Evolutionary conservation across 1,139 yeast genomes (phyloP), one percentile per base, ranked within the genome.

Genomic region (Hansenula lynferdii): DNA sequence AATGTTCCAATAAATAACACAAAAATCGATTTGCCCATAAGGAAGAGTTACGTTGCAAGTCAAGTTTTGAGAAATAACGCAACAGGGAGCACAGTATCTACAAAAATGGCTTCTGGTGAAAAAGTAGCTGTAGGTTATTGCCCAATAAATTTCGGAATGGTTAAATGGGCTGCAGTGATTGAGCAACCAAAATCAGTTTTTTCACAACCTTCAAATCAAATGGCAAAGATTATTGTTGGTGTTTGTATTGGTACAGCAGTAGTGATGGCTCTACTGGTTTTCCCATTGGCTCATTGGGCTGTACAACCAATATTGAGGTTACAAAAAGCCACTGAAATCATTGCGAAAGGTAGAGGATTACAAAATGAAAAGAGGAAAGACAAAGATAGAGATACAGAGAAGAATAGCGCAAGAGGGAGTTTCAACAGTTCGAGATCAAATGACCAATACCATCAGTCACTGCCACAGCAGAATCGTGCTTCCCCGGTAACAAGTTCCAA

Each of bases 251-350:
- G 89, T 1, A 77, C 86, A 24, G 90, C 95, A 3, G 86, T 69
- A 0, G 75, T 85, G 45, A 78, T 89, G 66, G 74, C 86, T 47
- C 48, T 86, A 2, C 62, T 85, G 16, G 86, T 97, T 1, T 75
- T 89, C 57, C 89, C 95, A 2, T 62, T 87, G 41, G 90, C 96
- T 0, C 86, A 87, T 40, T 80, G 80, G 69, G 90, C 92, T 29
- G 92, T 89, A 5, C 64, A 85, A 43, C 97, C 98, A 0, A 85
- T 92, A 39, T 75, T 87, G 32, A 72, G 80, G 43, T 71, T 90
- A 31, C 87, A 85, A 54, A 78, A 80, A 42, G 96, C 96, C 0
- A 85, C 97, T 1, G 96, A 86, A 56, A 76, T 69, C 0, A 65
- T 65, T 8, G 56, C 67, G 4, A 58, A 58, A 35, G 69, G 69